These are phyloP conservation scores for Didymella pinodella DNA, from an alignment of 2,329 filamentous ascomycete species.

Conservation along the genomic window DNA sequence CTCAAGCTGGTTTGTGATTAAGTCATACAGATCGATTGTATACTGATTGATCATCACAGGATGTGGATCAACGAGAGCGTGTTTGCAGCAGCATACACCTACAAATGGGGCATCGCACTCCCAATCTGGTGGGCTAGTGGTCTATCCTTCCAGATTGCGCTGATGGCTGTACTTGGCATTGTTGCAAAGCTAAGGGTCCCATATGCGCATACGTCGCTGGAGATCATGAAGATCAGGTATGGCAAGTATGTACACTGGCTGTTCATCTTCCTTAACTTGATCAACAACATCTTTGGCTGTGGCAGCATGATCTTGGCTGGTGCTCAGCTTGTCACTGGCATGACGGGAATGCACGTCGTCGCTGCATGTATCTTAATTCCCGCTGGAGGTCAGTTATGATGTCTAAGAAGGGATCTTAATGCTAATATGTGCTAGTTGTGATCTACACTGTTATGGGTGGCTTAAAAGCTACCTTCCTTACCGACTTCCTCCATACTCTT, in stretches of 20 bases:
- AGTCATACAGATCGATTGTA: no score
- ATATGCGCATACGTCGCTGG: constrained; percentile 56
- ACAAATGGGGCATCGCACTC: constrained; percentile 38
- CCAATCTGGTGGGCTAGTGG: constrained; percentile 38
- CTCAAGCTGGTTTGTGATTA: constrained; percentile 21
- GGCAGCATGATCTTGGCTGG: constrained; percentile 88
- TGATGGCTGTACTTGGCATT: constrained; percentile 33
- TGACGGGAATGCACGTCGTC: constrained; percentile 27
- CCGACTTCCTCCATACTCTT: constrained; percentile 83
- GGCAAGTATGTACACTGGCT: constrained; percentile 74
- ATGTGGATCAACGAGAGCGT: constrained; percentile 30
- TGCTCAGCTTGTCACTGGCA: constrained; percentile 74
- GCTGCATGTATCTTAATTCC: constrained; percentile 18
- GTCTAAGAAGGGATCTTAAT: no score
- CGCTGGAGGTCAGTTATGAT: constrained; percentile 15
- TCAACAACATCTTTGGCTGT: constrained; percentile 78
- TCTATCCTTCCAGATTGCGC: constrained; percentile 35
- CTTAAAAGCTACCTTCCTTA: constrained; percentile 73
- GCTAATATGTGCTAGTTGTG: constrained; percentile 78
- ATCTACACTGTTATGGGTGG: constrained; percentile 77
- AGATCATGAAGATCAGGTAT: constrained; percentile 82
- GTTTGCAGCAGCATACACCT: constrained; percentile 33
- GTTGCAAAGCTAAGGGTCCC: constrained; percentile 35
- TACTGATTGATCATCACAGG: background rate
- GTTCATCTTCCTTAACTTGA: constrained; percentile 79